phyloP scores from a whole-genome alignment of 768 basidiomycete genomes.

The Suillus hirtellus region DNA sequence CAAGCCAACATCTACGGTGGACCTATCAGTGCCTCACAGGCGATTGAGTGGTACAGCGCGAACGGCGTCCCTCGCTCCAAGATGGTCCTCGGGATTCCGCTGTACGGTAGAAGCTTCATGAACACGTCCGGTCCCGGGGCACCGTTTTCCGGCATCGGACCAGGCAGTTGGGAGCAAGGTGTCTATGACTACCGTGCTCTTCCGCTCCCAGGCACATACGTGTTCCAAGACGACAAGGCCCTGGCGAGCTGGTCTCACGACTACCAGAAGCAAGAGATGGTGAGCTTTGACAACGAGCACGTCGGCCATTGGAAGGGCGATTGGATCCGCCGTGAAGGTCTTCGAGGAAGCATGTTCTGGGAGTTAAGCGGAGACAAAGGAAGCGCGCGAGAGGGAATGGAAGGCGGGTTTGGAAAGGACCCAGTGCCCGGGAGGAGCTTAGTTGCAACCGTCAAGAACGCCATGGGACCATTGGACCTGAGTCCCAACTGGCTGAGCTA shows the following conservation, averaged over 20 bases:
- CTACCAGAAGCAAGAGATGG: slow-evolving; percentile 69
- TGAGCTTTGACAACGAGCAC: slow-evolving; percentile 77
- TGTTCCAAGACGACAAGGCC: slow-evolving; percentile 62
- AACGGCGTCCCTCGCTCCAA: slow-evolving; percentile 77
- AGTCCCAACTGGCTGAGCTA: slow-evolving; percentile 84
- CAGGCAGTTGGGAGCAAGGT: slow-evolving; percentile 88
- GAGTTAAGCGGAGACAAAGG: slow-evolving; percentile 89
- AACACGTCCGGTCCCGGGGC: slow-evolving; percentile 81
- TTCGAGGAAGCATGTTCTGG: slow-evolving; percentile 96
- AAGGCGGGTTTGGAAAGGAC: slow-evolving; percentile 73
- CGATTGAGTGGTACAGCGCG: slow-evolving; percentile 68
- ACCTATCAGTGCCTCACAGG: slow-evolving; percentile 59
- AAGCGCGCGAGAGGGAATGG: slow-evolving; percentile 65
- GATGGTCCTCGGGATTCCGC: slow-evolving; percentile 86
- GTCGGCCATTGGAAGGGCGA: slow-evolving; percentile 73
- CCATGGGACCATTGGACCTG: slow-evolving; percentile 74
- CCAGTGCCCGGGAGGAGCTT: slow-evolving; percentile 69
- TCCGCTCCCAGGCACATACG: slow-evolving; percentile 70
- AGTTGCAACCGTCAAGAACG: slow-evolving; percentile 70
- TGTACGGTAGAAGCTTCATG: slow-evolving; percentile 91
- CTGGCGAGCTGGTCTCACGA: slow-evolving; percentile 88
- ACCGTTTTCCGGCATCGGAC: slow-evolving; percentile 80
- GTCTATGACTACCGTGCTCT: slow-evolving; percentile 93
- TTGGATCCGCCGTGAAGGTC: slow-evolving; percentile 72
- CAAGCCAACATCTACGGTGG: slow-evolving; percentile 85